Conservation (phyloP, 805 yeast genomes). For the Clavispora vitiphila region DNA sequence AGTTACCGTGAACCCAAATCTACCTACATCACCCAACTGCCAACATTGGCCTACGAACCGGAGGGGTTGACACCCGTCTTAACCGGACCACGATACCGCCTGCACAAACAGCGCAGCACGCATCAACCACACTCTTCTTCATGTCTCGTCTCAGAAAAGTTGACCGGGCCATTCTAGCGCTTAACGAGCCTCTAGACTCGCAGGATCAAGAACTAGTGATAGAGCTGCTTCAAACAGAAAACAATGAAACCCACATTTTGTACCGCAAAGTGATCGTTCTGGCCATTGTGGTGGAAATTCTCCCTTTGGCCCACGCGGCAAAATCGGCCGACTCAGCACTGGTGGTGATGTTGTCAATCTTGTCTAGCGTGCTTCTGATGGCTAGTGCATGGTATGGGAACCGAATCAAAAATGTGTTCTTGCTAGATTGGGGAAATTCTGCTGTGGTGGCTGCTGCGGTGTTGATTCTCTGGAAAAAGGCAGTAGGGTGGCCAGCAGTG, state of each 20-base stretch:
- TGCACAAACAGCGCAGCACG: neutral
- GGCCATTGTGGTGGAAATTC: slow-evolving; percentile 13
- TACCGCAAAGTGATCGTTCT: slow-evolving; percentile 9
- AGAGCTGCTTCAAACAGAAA: slow-evolving; percentile 11
- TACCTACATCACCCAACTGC: no score
- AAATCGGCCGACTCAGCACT: neutral
- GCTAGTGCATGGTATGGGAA: neutral
- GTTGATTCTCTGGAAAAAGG: neutral
- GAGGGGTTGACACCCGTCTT: neutral
- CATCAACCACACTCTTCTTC: neutral
- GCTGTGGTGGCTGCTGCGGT: neutral
- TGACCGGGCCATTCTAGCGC: slow-evolving; percentile 19
- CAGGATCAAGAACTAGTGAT: slow-evolving; percentile 22
- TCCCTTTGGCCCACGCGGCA: slow-evolving; percentile 10
- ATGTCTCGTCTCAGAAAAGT: slow-evolving; percentile 20
- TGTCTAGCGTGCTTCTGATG: neutral
- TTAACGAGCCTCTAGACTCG: slow-evolving; percentile 15
- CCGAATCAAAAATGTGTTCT: neutral
- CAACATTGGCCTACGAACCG: no score
- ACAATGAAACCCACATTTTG: slow-evolving; percentile 7
- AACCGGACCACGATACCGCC: neutral
- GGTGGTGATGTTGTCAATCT: neutral
- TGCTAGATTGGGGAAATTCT: neutral
- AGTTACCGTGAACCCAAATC: no score
- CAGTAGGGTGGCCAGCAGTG: neutral